Evolutionary conservation across 1,284 basidiomycete genomes (phyloP).

Genomic region (Cutaneotrichosporon sp.): DNA sequence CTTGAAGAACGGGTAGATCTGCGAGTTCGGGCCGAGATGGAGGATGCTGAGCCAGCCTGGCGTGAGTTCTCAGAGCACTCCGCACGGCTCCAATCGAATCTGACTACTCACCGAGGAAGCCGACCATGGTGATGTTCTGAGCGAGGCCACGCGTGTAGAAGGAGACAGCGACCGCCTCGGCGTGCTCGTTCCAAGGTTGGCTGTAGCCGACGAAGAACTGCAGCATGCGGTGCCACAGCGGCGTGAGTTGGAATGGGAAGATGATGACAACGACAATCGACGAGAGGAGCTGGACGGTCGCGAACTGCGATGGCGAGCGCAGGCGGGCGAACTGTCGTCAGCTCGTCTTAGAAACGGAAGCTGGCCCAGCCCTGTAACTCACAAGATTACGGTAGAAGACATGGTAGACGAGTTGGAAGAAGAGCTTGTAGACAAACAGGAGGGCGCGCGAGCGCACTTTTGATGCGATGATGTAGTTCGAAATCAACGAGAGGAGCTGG

Average conservation of each 20-base stretch:
- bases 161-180: conserved; percentile 55
- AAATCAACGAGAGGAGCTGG: conserved; percentile 55
- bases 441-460: conserved; percentile 59
- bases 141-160: conserved; percentile 61
- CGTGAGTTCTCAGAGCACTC: too few relatives aligned
- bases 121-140: conserved; percentile 60
- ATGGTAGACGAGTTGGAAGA: conserved; percentile 55
- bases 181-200: conserved; percentile 58
- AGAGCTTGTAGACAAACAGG: conserved; percentile 59
- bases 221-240: conserved; percentile 53
- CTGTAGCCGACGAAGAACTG: conserved; percentile 56
- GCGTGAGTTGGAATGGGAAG: conserved; percentile 61
- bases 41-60: conserved; percentile 56
- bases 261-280: conserved; percentile 58
- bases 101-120: conserved; percentile 54
- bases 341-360: background rate
- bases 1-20: conserved; percentile 61
- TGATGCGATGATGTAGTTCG: conserved; percentile 57
- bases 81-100: too few relatives aligned
- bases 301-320: conserved; percentile 55
- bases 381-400: conserved; percentile 54
- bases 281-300: conserved; percentile 59
- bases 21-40: conserved; percentile 59
- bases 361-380: conserved; percentile 14
- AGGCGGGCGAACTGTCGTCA: conserved; percentile 47